Evolutionary conservation across 108 stramenopile genomes (phyloP).

Genomic region (Mediolabrus comicus): DNA sequence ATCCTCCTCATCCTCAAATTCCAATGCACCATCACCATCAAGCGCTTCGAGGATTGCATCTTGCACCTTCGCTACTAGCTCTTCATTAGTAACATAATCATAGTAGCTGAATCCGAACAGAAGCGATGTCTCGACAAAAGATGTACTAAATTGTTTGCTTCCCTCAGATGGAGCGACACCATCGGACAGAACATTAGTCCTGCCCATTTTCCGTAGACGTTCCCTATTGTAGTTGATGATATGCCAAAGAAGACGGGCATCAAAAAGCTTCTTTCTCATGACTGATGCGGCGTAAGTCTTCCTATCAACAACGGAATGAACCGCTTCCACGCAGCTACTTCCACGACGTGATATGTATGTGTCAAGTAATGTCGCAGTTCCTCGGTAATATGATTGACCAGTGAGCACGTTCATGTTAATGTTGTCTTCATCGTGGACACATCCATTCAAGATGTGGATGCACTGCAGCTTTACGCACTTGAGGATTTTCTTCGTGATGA

Average conservation of each 20-base stretch:
- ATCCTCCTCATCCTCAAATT: too few relatives aligned
- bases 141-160: background rate
- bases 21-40: too few relatives aligned
- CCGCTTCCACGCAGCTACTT: background rate
- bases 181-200: background rate
- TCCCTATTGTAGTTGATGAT: background rate
- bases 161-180: background rate
- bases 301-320: background rate
- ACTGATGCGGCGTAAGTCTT: background rate
- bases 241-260: background rate
- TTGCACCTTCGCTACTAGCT: too few relatives aligned
- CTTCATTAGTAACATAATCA: too few relatives aligned
- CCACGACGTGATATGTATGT: background rate
- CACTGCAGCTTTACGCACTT: background rate
- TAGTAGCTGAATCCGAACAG: background rate
- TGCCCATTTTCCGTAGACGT: background rate
- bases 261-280: background rate
- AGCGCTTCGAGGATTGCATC: too few relatives aligned
- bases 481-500: slow-evolving; percentile 12
- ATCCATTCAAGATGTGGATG: slow-evolving; percentile 18
- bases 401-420: background rate
- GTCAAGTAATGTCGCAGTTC: background rate
- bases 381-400: background rate
- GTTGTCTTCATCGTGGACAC: background rate
- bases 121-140: background rate